phyloP scores from a whole-genome alignment of 345 rosid species.

The Citrus sp. region DNA sequence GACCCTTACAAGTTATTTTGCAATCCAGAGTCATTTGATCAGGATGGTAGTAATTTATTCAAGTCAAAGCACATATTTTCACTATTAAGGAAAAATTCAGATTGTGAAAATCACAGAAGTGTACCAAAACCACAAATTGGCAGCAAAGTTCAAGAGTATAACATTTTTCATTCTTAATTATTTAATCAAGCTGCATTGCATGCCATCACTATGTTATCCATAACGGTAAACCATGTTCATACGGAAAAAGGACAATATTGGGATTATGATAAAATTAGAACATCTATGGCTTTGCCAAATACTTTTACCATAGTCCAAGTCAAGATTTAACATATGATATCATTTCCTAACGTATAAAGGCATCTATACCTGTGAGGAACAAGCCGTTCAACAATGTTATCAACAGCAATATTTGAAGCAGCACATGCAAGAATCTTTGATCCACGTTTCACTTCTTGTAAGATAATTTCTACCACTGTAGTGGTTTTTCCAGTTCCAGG shows the following conservation, averaged over 20 bases:
- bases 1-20: neutral
- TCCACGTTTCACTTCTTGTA: constrained; percentile 93
- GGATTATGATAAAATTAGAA: neutral
- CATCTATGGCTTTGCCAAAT: neutral
- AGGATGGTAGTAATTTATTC: neutral
- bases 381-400: constrained; percentile 95
- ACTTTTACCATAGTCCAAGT: neutral
- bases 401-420: constrained; percentile 98
- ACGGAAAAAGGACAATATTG: neutral
- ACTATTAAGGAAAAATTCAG: neutral
- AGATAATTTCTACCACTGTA: constrained; percentile 85
- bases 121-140: neutral
- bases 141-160: neutral
- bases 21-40: neutral
- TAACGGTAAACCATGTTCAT: neutral
- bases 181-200: neutral
- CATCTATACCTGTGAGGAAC: constrained; percentile 71
- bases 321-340: constrained; percentile 1
- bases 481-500: constrained; percentile 99
- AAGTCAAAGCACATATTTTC: neutral
- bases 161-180: neutral
- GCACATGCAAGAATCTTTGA: constrained; percentile 97
- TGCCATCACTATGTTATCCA: neutral
- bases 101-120: neutral
- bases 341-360: neutral